A percentile compares a stretch with the other conserved stretches of the same genome.
phyloP scores from a whole-genome alignment of 257 asterid genomes.

The Nicotiana tabacum region DNA sequence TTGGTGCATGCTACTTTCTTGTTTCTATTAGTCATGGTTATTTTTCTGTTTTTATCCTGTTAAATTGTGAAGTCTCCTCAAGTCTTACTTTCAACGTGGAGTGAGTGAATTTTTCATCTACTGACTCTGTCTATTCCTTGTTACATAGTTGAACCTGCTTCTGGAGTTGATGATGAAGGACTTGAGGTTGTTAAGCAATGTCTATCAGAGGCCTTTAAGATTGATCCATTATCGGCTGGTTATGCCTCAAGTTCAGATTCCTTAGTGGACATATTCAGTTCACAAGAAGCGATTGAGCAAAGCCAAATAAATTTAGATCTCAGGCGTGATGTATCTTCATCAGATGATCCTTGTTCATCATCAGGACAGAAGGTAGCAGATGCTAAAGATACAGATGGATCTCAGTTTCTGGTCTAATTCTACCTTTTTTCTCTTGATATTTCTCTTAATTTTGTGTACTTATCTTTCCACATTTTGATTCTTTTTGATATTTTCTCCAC shows the following conservation, averaged over 20 bases:
- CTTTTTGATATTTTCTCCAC: background rate
- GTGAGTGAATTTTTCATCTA: background rate
- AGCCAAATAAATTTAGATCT: constrained; percentile 10
- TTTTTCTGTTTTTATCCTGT: background rate
- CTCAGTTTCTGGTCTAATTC: constrained; percentile 25
- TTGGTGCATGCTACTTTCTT: background rate
- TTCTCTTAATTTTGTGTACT: background rate
- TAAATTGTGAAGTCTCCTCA: background rate
- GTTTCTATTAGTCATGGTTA: background rate
- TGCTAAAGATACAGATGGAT: constrained; percentile 14
- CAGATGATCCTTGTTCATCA: constrained; percentile 37
- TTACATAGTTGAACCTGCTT: constrained; percentile 57
- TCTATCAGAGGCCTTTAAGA: constrained; percentile 60
- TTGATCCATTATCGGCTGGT: constrained; percentile 46
- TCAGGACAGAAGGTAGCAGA: constrained; percentile 25
- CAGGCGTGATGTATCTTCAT: constrained; percentile 15
- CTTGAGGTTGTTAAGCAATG: constrained; percentile 82
- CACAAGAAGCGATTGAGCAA: constrained; percentile 21
- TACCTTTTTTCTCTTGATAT: background rate
- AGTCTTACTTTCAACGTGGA: background rate
- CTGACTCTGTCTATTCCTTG: background rate
- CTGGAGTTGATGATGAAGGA: constrained; percentile 59
- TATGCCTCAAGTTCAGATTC: constrained; percentile 36
- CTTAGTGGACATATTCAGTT: constrained; percentile 52
- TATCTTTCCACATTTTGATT: background rate